Conservation (phyloP, 805 yeast species). For the Clavispora vitiphila region DNA sequence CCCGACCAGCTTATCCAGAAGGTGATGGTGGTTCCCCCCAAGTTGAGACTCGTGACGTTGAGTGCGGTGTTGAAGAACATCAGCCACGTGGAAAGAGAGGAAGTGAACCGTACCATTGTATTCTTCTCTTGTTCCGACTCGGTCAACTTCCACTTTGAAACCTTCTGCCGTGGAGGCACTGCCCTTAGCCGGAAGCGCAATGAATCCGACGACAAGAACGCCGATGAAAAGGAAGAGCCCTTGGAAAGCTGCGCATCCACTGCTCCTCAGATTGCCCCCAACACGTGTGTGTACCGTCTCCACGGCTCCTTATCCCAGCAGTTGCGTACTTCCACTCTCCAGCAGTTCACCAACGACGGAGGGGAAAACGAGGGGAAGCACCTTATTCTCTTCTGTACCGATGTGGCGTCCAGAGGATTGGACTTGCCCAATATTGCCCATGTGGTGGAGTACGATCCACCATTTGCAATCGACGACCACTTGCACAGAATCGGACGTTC, state of each 20-base stretch:
- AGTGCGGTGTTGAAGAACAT: conserved; percentile 59
- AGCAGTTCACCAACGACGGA: conserved; percentile 45
- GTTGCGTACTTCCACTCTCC: conserved; percentile 71
- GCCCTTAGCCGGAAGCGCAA: conserved; percentile 26
- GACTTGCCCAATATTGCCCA: conserved; percentile 84
- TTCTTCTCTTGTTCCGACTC: conserved; percentile 93
- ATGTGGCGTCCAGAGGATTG: conserved; percentile 95
- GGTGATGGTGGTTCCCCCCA: conserved; percentile 85
- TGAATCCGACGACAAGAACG: conserved; percentile 16
- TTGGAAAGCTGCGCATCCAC: conserved; percentile 37
- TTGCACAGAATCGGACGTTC: conserved; percentile 96
- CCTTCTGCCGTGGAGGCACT: conserved; percentile 59
- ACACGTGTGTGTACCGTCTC: conserved; percentile 52
- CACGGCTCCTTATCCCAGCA: conserved; percentile 92
- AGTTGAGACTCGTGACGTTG: conserved; percentile 77
- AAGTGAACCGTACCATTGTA: conserved; percentile 60
- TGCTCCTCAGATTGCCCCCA: conserved; percentile 46
- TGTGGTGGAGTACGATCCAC: conserved; percentile 92
- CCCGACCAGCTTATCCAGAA: conserved; percentile 90
- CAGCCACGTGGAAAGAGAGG: conserved; percentile 19
- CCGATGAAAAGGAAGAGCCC: conserved; percentile 7
- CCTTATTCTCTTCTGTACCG: conserved; percentile 84
- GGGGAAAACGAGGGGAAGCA: conserved; percentile 40
- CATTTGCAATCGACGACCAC: conserved; percentile 91
- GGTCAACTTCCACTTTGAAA: conserved; percentile 87